Evolutionary conservation across 2,329 filamentous ascomycete species (phyloP).

Genomic region (Fusarium falciforme): DNA sequence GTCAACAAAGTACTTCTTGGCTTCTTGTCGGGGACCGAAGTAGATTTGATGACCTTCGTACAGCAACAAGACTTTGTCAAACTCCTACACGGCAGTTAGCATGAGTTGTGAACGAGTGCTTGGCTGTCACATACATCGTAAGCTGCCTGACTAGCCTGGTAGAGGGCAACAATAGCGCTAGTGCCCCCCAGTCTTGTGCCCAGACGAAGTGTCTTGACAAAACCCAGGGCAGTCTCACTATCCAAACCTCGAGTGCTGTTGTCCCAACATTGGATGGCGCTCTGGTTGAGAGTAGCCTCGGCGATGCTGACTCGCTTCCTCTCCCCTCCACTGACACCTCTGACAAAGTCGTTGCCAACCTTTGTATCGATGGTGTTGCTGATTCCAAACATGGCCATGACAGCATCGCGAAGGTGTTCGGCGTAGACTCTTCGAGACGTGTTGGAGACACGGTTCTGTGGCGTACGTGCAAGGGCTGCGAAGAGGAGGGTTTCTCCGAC

Average conservation of each 20-base stretch:
- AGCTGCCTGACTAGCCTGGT: slow-evolving; percentile 64
- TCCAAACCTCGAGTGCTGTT: slow-evolving; percentile 44
- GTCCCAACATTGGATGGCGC: slow-evolving; percentile 51
- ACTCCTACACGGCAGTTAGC: slow-evolving; percentile 42
- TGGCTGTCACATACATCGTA: slow-evolving; percentile 44
- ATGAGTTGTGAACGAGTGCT: no score
- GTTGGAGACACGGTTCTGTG: slow-evolving; percentile 13
- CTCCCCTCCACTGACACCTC: slow-evolving; percentile 81
- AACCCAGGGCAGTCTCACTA: slow-evolving; percentile 37
- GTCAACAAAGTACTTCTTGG: slow-evolving; percentile 37
- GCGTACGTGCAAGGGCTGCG: slow-evolving; percentile 22
- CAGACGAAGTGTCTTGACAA: slow-evolving; percentile 49
- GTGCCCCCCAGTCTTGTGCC: slow-evolving; percentile 68
- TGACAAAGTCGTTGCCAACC: slow-evolving; percentile 75
- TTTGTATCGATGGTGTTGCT: slow-evolving; percentile 76
- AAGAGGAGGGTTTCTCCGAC: slow-evolving; percentile 29
- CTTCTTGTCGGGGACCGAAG: slow-evolving; percentile 37
- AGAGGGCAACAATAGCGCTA: slow-evolving; percentile 70
- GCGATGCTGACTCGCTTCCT: slow-evolving; percentile 81
- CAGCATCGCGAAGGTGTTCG: slow-evolving; percentile 55
- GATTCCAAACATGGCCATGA: slow-evolving; percentile 71
- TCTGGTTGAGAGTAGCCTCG: slow-evolving; percentile 70
- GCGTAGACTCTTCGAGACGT: slow-evolving; percentile 11
- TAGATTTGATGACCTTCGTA: slow-evolving; percentile 75
- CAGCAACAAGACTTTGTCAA: slow-evolving; percentile 75